Base-by-base conservation (phyloP, 1,284 basidiomycete genomes). In the Thelephora terrestris region DNA sequence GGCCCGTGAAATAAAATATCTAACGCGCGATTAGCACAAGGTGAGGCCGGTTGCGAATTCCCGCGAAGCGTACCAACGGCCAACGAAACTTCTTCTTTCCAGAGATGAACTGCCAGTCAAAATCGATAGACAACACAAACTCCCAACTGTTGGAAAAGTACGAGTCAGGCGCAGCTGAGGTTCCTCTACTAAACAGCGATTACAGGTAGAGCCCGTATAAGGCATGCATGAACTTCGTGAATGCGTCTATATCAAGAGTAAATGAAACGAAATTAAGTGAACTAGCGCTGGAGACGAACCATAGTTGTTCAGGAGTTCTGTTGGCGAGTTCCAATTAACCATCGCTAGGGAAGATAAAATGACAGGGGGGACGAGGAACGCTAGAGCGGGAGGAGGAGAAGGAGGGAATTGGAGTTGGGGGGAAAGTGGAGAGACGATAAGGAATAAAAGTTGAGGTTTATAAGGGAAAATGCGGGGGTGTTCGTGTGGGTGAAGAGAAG, bases 1-100 rank as follows among this genome's bases (percentile, higher is more conserved):
- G 75, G 53, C 82, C 82, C 43, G 78, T 62, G 61, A 87, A 85
- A 62, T 88, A 88, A 62, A 86, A 85, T 39, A 74, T 66, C 85
- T 86, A 52, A 5, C 53, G 40, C 27, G 47, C 24, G 24, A 35
- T 40, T 17, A 34, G 18, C 47, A 27, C 21, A 25, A 17, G 43
- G 18, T 29, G 34, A 43, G 16, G 27, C 9, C 29, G 20, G n/a
- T 12, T n/a, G 3, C 25, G 20, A 18, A 42, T 25, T 16, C 27
- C 14, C 38, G 23, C 17, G 23, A 7, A 52, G 12, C 61, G 6
- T 45, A 65, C 66, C 62, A 67, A 47, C 4, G 66, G 66, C 66
- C 66, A 68, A 51, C 69, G 67, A 63, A 85, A 84, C 49, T 59
- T 69, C 56, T 74, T 76, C 61, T 75, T 75, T 20, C 81, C 71